A percentile compares a stretch with the other conserved stretches of the same genome.
These are phyloP conservation scores for Botrytis aclada DNA, from an alignment of 2,329 filamentous ascomycete genomes.

Conservation along the genomic window DNA sequence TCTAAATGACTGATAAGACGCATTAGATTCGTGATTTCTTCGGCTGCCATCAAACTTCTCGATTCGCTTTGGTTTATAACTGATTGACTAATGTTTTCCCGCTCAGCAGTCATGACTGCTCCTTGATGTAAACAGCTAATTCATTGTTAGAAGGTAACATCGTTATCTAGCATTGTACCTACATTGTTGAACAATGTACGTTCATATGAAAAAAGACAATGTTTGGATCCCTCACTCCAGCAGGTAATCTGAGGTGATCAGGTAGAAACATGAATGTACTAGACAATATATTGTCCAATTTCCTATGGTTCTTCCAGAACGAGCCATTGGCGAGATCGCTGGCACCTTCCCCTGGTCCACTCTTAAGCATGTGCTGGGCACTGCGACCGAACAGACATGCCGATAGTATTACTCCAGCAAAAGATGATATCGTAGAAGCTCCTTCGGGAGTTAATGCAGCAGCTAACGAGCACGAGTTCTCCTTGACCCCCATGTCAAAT, in stretches of 20 bases:
- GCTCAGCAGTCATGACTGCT: conserved; percentile 78
- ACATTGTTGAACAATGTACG: conserved; percentile 79
- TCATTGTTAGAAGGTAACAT: not conserved
- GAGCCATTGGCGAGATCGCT: conserved; percentile 70
- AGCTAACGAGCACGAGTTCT: conserved; percentile 60
- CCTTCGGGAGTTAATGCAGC: conserved; percentile 53
- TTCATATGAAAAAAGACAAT: conserved; percentile 84
- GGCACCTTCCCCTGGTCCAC: conserved; percentile 65
- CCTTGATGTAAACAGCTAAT: conserved; percentile 73
- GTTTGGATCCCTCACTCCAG: conserved; percentile 64
- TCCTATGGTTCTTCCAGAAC: conserved; percentile 83
- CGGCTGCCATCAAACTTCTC: conserved; percentile 73
- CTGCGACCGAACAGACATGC: conserved; percentile 80
- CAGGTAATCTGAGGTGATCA: conserved; percentile 67
- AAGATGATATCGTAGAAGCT: conserved; percentile 63
- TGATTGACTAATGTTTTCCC: conserved; percentile 60
- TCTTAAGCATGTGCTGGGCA: conserved; percentile 74
- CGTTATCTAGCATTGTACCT: not conserved
- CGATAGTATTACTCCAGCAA: conserved; percentile 70
- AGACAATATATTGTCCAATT: conserved; percentile 76
- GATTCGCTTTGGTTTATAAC: conserved; percentile 69
- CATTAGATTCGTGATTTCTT: conserved; percentile 82
- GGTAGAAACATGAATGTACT: conserved; percentile 78
- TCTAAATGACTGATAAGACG: conserved; percentile 72
- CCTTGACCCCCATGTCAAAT: conserved; percentile 63